A percentile compares a stretch with the other conserved stretches of the same genome.
phyloP scores from a whole-genome alignment of 2,329 filamentous ascomycete species.

The Verticillium klebahnii region DNA sequence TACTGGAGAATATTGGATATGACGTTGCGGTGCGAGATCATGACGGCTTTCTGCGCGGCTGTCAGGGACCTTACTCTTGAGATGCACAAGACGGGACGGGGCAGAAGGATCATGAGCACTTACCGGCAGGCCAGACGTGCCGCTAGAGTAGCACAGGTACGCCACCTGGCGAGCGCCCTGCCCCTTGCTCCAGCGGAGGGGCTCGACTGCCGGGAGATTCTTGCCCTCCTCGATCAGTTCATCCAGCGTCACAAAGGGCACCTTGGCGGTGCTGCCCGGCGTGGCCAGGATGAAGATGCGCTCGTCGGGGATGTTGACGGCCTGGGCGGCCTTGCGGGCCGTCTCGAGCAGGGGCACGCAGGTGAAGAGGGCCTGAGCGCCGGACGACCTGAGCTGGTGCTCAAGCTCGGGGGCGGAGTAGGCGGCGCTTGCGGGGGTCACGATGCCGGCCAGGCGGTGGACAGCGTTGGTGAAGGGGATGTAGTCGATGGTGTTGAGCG shows the following conservation, averaged over 20 bases:
- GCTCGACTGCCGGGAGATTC: slow-evolving; percentile 46
- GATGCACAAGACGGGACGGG: too few relatives aligned
- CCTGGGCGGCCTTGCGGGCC: slow-evolving; percentile 57
- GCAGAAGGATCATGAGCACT: slow-evolving; percentile 13
- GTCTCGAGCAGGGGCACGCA: slow-evolving; percentile 59
- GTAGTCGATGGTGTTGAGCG: slow-evolving; percentile 79
- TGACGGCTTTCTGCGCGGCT: slow-evolving; percentile 65
- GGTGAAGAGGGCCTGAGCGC: slow-evolving; percentile 67
- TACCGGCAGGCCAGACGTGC: slow-evolving; percentile 73
- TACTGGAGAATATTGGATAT: slow-evolving; percentile 72
- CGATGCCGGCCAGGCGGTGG: slow-evolving; percentile 69
- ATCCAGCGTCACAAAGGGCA: slow-evolving; percentile 59
- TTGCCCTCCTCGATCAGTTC: slow-evolving; percentile 60
- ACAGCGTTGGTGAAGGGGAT: slow-evolving; percentile 68
- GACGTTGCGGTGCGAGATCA: slow-evolving; percentile 75
- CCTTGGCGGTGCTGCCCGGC: slow-evolving; percentile 47
- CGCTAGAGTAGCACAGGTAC: slow-evolving; percentile 76
- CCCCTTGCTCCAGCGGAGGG: slow-evolving; percentile 56
- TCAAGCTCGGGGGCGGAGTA: slow-evolving; percentile 67
- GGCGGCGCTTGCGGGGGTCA: slow-evolving; percentile 70
- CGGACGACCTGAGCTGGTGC: slow-evolving; percentile 66
- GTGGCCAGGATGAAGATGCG: slow-evolving; percentile 66
- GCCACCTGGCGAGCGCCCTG: slow-evolving; percentile 65
- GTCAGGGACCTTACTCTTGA: slow-evolving; percentile 4
- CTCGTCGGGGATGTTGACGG: slow-evolving; percentile 54